These are phyloP conservation scores for Tylopilus plumbeoviolaceoides DNA, from an alignment of 768 basidiomycete species.

Conservation along the genomic window DNA sequence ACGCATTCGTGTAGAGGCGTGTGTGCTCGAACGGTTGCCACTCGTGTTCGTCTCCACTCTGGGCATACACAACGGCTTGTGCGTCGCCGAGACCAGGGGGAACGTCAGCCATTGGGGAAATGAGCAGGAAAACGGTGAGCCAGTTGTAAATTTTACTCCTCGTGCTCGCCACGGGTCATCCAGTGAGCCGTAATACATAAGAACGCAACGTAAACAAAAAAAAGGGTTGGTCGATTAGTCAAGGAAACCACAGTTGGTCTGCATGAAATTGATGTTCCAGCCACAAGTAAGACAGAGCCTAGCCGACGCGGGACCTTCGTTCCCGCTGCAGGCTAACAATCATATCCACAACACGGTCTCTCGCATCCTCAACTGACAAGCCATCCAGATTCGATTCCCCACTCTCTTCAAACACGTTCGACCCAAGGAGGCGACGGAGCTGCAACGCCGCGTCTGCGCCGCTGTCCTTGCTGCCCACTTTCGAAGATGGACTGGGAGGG, in stretches of 20 bases:
- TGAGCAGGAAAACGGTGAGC: neutral
- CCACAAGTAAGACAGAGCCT: neutral
- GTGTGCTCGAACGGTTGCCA: constrained; percentile 46
- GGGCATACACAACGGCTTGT: constrained; percentile 25
- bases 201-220: neutral
- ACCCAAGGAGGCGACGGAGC: constrained; percentile 55
- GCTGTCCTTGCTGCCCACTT: neutral
- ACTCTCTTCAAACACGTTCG: constrained; percentile 40
- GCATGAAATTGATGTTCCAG: neutral
- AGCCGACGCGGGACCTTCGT: constrained; percentile 21
- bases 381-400: constrained; percentile 14
- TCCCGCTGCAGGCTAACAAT: constrained; percentile 39
- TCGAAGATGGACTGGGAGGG: constrained; percentile 51
- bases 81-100: constrained; percentile 43
- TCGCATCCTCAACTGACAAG: constrained; percentile 64
- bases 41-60: constrained; percentile 36
- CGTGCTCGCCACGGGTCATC: neutral
- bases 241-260: too few relatives aligned
- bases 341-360: constrained; percentile 74
- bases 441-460: constrained; percentile 37
- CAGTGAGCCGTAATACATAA: constrained; percentile 14
- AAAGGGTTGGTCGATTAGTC: neutral
- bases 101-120: constrained; percentile 15
- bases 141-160: neutral
- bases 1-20: constrained; percentile 67